Evolutionary conservation across 2,329 filamentous ascomycete genomes (phyloP), one percentile per base, ranked within the genome.

Genomic region (Orbilia ellipsospora): DNA sequence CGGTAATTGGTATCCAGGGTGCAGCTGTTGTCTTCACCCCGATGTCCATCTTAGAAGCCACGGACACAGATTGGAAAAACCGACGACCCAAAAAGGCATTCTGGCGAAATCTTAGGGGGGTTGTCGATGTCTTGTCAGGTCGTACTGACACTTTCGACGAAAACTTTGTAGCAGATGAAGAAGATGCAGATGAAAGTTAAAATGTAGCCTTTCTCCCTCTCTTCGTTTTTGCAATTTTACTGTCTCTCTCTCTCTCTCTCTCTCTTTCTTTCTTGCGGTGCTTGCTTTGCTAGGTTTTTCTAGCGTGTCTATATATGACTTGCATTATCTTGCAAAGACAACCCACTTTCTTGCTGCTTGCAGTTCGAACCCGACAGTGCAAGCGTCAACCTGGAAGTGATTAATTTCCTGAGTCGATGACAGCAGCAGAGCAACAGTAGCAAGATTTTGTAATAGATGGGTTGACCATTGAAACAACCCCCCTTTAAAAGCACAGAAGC

Each of bases 21-120:
- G 93, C 93, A 0, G 89, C 91, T 80, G 92, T 99, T 8, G 88
- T 94, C n/a, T 96, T 98, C 82, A 90, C 89, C 7, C 86, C 91
- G 0, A 92, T 98, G 88, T 87, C 90, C 80, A 87, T 88, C 51
- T 87, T 98, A 7, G 95, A 98, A 84, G 88, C 88, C 78, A 88
- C 88, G 23, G 92, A 94, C 80, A 98, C 95, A 2, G 94, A 99
- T 84, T 99, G 95, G 95, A 88, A 89, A 78, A 93, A 96, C 82
- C 87, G 95, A 60, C 87, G 95, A 60, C 94, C 95, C 55, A 92
- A 89, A 83, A 84, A 89, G 65, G 92, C 95, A 79, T 94, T 93
- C 85, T 99, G 95, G 95, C 85, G 92, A 79, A 86, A 86, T 59
- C 85, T 97, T 82, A 92, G 93, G 83, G 86, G 90, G 59, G 88